These are phyloP conservation scores for Boletus tomentosulus DNA, from an alignment of 768 basidiomycete genomes.

Conservation along the genomic window DNA sequence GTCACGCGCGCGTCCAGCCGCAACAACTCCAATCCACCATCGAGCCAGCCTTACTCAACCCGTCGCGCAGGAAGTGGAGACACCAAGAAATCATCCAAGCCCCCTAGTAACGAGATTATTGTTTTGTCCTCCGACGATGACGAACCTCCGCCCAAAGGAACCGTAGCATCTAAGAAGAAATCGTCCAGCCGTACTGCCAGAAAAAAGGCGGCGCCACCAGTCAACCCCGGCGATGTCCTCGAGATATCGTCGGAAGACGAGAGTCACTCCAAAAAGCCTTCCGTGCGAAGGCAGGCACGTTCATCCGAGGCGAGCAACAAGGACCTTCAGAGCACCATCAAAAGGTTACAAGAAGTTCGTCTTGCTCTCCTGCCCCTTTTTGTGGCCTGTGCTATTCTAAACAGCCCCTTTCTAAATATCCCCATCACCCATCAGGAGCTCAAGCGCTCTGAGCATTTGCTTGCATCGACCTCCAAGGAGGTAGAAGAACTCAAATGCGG, in stretches of 20 bases:
- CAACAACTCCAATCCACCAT: conserved; percentile 3
- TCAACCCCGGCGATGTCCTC: conserved; percentile 38
- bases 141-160: conserved; percentile 20
- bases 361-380: not conserved
- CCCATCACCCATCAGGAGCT: conserved; percentile 15
- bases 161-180: conserved; percentile 14
- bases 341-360: conserved; percentile 42
- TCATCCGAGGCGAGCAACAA: conserved; percentile 11
- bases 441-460: conserved; percentile 4
- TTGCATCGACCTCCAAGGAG: conserved; percentile 13
- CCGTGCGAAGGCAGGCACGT: conserved; percentile 14
- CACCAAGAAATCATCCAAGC: conserved; percentile 13
- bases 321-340: conserved; percentile 38
- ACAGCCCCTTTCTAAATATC: not conserved
- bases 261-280: conserved; percentile 1
- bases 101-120: conserved; percentile 25
- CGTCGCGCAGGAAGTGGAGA: conserved; percentile 4
- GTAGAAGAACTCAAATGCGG: conserved; percentile 20
- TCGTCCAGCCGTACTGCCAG: conserved; percentile 4
- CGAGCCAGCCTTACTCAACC: conserved; percentile 1
- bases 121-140: conserved; percentile 34
- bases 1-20: conserved; percentile 28
- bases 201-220: conserved; percentile 13
- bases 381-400: not conserved
- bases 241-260: conserved; percentile 62